A percentile compares a stretch with the other conserved stretches of the same genome.
phyloP scores from a whole-genome alignment of 768 basidiomycete species.

The Hygrocybe punicea region DNA sequence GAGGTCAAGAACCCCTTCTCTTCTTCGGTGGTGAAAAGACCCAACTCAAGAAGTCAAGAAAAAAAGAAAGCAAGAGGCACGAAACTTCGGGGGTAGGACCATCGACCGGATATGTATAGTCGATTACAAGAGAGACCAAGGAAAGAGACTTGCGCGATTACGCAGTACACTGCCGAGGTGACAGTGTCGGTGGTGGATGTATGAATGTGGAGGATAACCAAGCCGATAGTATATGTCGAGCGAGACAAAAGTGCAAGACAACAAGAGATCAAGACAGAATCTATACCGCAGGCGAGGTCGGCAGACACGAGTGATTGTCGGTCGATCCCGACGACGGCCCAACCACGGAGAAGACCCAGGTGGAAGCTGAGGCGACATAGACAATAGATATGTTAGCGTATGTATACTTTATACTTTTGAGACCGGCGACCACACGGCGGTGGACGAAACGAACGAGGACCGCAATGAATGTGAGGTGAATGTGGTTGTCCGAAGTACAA shows the following conservation, averaged over 20 bases:
- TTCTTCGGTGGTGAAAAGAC: not conserved
- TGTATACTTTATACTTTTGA: slow-evolving; percentile 2
- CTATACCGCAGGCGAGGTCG: no score
- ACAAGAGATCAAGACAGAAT: no score
- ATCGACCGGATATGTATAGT: slow-evolving; percentile 6
- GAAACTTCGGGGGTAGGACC: not conserved
- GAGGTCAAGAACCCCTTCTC: not conserved
- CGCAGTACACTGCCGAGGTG: not conserved
- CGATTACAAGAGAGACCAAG: slow-evolving; percentile 1
- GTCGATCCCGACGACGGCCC: not conserved
- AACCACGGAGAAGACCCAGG: no score
- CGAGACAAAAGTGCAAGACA: no score
- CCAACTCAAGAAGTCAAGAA: not conserved
- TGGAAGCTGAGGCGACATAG: not conserved
- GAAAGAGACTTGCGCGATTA: not conserved
- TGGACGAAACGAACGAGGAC: not conserved
- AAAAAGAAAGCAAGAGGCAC: not conserved
- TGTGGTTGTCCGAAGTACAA: not conserved
- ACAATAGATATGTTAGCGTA: not conserved
- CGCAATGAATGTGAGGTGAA: not conserved
- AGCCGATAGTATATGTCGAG: no score
- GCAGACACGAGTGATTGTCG: no score
- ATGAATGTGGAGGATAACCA: not conserved
- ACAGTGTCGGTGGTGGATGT: not conserved
- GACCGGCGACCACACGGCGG: not conserved